phyloP scores from a whole-genome alignment of 257 asterid species.

The Solanum verrucosum region DNA sequence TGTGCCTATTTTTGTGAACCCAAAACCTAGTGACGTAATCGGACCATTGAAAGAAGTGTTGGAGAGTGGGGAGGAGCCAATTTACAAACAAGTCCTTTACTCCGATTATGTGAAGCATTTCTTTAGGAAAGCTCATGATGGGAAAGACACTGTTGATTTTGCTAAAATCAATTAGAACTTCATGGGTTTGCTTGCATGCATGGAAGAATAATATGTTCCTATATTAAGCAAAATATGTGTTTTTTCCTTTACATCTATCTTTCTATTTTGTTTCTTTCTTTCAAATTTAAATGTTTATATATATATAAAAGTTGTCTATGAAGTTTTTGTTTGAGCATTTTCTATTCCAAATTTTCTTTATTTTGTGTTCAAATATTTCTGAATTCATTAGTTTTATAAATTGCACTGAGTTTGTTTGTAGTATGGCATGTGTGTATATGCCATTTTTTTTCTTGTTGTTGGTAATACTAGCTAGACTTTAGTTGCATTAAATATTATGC shows the following conservation, averaged over 20 bases:
- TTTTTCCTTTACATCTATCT: background rate
- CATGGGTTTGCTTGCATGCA: background rate
- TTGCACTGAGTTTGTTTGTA: too few relatives aligned
- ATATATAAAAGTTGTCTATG: too few relatives aligned
- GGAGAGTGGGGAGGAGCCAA: constrained; percentile 9
- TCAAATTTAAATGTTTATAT: too few relatives aligned
- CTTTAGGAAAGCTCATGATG: constrained; percentile 27
- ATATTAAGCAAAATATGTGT: background rate
- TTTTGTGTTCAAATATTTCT: background rate
- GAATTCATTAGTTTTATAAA: background rate
- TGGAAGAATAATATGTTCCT: background rate
- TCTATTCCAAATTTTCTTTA: background rate
- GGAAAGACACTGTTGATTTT: constrained; percentile 18
- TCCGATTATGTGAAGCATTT: constrained; percentile 28
- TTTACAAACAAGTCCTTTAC: constrained; percentile 18
- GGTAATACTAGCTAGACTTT: background rate
- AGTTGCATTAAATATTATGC: background rate
- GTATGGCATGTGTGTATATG: background rate
- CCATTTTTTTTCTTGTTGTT: background rate
- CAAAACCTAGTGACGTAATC: constrained; percentile 11
- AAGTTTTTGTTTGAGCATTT: too few relatives aligned
- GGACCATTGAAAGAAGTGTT: constrained; percentile 23
- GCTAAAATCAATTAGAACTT: constrained; percentile 11
- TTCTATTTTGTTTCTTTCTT: too few relatives aligned
- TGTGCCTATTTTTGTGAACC: constrained; percentile 21